phyloP scores from a whole-genome alignment of 2,329 filamentous ascomycete species.

The Alternaria novae-zelandiae region DNA sequence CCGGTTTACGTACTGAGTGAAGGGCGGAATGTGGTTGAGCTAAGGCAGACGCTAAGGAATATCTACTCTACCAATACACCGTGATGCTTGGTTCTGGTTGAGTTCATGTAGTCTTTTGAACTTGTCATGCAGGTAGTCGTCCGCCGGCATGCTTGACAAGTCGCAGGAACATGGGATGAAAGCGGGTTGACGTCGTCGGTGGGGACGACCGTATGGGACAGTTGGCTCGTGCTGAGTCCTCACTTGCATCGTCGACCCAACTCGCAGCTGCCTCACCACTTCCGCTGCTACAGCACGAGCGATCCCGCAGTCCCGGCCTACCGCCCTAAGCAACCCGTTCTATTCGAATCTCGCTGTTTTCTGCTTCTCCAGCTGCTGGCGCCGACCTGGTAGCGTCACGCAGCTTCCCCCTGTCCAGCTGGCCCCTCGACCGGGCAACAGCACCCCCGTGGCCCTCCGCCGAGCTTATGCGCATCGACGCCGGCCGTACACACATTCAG shows the following conservation, averaged over 20 bases:
- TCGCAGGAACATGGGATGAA: slow-evolving; percentile 13
- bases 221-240: slow-evolving; percentile 20
- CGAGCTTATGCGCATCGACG: slow-evolving; percentile 37
- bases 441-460: slow-evolving; percentile 30
- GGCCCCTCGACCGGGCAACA: slow-evolving; percentile 32
- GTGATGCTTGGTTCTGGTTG: neutral
- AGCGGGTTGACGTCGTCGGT: slow-evolving; percentile 30
- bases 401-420: slow-evolving; percentile 15
- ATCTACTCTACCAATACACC: neutral
- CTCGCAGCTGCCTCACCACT: slow-evolving; percentile 20
- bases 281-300: slow-evolving; percentile 23
- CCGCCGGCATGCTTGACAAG: neutral
- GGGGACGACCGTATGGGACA: slow-evolving; percentile 15
- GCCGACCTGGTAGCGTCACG: slow-evolving; percentile 15
- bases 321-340: slow-evolving; percentile 3
- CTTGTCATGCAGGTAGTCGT: neutral
- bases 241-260: slow-evolving; percentile 21
- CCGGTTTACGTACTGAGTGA: slow-evolving; percentile 50
- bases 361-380: slow-evolving; percentile 8
- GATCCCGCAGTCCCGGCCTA: slow-evolving; percentile 16
- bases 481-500: slow-evolving; percentile 22
- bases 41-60: neutral
- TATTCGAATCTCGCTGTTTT: neutral
- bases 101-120: neutral
- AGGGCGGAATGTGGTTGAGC: neutral